phyloP scores from a whole-genome alignment of 805 yeast species.

The Spathaspora arborariae region DNA sequence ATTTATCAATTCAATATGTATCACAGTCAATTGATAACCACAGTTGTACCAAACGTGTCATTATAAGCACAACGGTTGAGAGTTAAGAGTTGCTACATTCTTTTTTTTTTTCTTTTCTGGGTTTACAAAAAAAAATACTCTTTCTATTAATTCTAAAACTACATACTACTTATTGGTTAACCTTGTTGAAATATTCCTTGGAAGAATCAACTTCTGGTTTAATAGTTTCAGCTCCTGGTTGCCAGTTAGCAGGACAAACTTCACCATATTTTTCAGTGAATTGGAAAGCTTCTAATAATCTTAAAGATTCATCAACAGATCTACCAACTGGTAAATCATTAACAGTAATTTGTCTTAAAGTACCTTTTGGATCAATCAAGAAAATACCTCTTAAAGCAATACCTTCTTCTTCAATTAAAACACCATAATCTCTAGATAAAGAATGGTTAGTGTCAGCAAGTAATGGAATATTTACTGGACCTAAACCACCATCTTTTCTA shows the following conservation, averaged over 20 bases:
- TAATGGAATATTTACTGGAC: conserved; percentile 91
- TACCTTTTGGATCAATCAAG: conserved; percentile 94
- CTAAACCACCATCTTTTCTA: conserved; percentile 98
- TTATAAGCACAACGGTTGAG: too few species aligned
- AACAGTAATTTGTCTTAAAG: conserved; percentile 93
- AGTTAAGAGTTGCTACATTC: too few species aligned
- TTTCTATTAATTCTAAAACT: not conserved
- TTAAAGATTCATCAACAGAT: conserved; percentile 95
- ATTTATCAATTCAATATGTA: too few species aligned
- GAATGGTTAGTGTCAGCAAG: conserved; percentile 96
- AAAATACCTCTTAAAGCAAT: conserved; percentile 97
- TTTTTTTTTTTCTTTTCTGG: too few species aligned
- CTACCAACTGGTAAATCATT: conserved; percentile 99
- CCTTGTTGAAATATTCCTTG: conserved; percentile 88
- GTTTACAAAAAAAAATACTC: not conserved
- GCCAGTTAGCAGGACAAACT: conserved; percentile 99
- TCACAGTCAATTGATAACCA: not conserved
- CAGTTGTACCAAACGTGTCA: too few species aligned
- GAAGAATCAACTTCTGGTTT: conserved; percentile 83
- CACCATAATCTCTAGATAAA: conserved; percentile 95
- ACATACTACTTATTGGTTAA: conserved; percentile 47
- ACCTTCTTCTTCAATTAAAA: conserved; percentile 93
- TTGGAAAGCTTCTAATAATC: conserved; percentile 98
- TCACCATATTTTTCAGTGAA: conserved; percentile 99
- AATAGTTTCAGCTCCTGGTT: conserved; percentile 72